Conservation (phyloP, 495 filamentous ascomycete genomes). For the Cetradonia linearis region DNA sequence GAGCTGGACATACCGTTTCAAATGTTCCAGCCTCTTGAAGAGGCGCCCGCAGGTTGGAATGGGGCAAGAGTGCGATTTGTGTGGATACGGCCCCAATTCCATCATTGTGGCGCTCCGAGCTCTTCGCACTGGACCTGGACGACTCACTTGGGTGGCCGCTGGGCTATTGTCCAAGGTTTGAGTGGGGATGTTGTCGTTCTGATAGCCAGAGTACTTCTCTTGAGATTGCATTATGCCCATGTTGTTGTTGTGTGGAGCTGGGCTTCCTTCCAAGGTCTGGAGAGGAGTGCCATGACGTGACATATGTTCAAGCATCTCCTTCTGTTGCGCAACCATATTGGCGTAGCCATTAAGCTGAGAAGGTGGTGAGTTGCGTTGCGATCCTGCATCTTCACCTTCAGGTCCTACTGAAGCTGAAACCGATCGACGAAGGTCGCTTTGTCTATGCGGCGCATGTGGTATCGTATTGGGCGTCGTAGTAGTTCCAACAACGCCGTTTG, state of each 20-base stretch:
- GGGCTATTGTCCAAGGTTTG: slow-evolving; percentile 48
- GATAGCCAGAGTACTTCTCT: slow-evolving; percentile 56
- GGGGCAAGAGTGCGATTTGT: slow-evolving; percentile 97
- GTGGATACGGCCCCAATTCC: slow-evolving; percentile 92
- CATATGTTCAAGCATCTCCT: slow-evolving; percentile 67
- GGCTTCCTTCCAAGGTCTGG: slow-evolving; percentile 66
- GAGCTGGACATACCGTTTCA: slow-evolving; percentile 74
- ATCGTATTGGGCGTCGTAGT: slow-evolving; percentile 41
- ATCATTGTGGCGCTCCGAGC: slow-evolving; percentile 92
- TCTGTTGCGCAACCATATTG: slow-evolving; percentile 58
- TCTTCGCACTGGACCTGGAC: slow-evolving; percentile 66
- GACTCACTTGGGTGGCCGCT: slow-evolving; percentile 46
- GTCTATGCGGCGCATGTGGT: slow-evolving; percentile 53
- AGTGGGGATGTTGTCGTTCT: slow-evolving; percentile 51
- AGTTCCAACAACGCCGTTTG: slow-evolving; percentile 53
- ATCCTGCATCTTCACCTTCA: slow-evolving; percentile 65
- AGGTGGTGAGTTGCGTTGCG: slow-evolving; percentile 57
- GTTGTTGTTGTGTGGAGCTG: slow-evolving; percentile 51
- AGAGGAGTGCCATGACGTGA: slow-evolving; percentile 84
- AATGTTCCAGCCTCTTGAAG: slow-evolving; percentile 97
- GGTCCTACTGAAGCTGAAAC: slow-evolving; percentile 84
- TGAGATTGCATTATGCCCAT: slow-evolving; percentile 49
- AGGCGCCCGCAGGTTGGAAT: slow-evolving; percentile 94
- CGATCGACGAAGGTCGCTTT: slow-evolving; percentile 82
- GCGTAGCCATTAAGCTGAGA: slow-evolving; percentile 51